Evolutionary conservation across 2,329 filamentous ascomycete genomes (phyloP).

Genomic region (Cladosporium sp.): DNA sequence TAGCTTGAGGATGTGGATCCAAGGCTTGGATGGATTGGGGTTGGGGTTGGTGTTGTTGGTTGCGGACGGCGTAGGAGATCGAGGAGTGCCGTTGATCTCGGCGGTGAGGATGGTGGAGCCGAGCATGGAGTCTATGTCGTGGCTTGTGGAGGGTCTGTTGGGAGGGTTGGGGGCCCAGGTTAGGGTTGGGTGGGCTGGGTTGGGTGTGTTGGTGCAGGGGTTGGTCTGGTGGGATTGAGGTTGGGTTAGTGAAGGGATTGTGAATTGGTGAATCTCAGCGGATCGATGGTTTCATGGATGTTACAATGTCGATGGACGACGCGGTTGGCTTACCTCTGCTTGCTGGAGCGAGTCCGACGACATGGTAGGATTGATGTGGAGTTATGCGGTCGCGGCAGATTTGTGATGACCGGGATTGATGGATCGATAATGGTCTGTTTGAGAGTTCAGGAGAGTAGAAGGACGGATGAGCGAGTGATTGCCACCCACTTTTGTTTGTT

Average conservation of each 20-base stretch:
- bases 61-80: no score
- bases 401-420: background rate
- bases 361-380: background rate
- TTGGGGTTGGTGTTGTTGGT: no score
- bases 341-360: background rate
- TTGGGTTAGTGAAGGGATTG: background rate
- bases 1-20: background rate
- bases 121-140: background rate
- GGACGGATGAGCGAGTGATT: background rate
- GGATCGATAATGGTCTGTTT: background rate
- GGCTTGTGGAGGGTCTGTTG: no score
- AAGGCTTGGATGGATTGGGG: no score
- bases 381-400: background rate
- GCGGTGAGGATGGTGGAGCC: background rate
- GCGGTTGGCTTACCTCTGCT: background rate
- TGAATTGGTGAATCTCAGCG: no score
- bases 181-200: no score
- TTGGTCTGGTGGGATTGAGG: no score
- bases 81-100: no score
- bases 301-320: background rate
- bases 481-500: background rate
- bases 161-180: no score
- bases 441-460: background rate
- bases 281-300: no score
- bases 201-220: no score